Base-by-base conservation (phyloP, 441 rosid genomes). In the Hypseocharis bilobata region DNA sequence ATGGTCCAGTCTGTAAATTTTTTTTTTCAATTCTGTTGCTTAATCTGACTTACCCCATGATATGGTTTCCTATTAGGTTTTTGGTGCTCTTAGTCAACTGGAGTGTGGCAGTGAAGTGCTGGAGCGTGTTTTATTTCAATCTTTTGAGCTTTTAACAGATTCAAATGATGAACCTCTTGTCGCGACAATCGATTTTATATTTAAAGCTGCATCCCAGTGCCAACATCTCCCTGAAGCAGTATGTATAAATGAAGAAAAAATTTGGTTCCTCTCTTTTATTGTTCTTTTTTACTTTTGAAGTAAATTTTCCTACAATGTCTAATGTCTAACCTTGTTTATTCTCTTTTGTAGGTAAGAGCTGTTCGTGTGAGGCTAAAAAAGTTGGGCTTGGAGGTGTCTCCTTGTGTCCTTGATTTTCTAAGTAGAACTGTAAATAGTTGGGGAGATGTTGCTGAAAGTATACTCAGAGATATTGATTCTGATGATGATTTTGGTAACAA, bases 221-320 rank as follows among this genome's bases (percentile, higher is more conserved):
- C 92, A 88, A 74, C 88, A 85, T 77, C 89, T 94, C 72, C 90
- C 96, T 58, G 86, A 94, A 81, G 99, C 98, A 25, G 98, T 94
- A 87, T 68, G 86, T 71, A 70, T 67, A 52, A 34, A 14, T 28
- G 16, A 40, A 32, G 28, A 28, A 2, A 32, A 16, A 28, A 11
- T 60, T 30, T 36, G 42, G 13, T 17, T 38, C 27, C 20, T 63
- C 68, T 32, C 30, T 7, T 36, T 32, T 40, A 20, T 51, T 20
- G 56, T 22, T 51, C 27, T 27, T 6, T 19, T 49, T 20, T 6
- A 20, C 13, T 51, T 51, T 51, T 14, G 7, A 57, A 38, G 13
- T 65, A 16, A 19, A 17, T 70, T 67, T 25, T 28, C 47, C 20
- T 70, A 45, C 70, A 47, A 62, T 42, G 14, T 42, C 60, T 54